Percentiles rank a stretch among this genome's conserved stretches.
Conservation (phyloP, 1,284 basidiomycete species). For the Trametes polyzona region DNA sequence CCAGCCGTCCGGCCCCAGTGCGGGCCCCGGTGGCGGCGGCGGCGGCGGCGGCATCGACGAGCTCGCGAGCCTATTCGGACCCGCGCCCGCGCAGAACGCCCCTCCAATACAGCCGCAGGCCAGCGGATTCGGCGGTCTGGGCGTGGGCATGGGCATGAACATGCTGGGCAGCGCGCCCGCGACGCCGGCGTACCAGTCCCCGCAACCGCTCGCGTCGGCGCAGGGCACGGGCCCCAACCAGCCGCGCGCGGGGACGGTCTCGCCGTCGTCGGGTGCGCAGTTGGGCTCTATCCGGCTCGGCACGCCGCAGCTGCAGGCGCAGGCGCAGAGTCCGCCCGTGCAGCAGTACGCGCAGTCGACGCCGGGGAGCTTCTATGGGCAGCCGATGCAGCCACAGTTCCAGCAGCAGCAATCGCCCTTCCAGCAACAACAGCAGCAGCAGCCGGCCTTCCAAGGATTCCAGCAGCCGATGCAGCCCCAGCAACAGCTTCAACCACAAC, state of each 20-base stretch:
- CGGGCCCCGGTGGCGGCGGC: too few relatives aligned
- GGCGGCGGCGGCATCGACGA: constrained; percentile 46
- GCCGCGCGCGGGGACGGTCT: constrained; percentile 22
- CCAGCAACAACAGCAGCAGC: constrained; percentile 24
- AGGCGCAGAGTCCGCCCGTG: constrained; percentile 12
- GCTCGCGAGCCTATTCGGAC: constrained; percentile 51
- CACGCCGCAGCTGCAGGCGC: constrained; percentile 32
- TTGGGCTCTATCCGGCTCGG: constrained; percentile 33
- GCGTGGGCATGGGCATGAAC: constrained; percentile 17
- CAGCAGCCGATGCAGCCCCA: constrained; percentile 11
- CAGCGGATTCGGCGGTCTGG: too few relatives aligned
- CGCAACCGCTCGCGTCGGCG: constrained; percentile 3
- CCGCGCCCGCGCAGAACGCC: constrained; percentile 15
- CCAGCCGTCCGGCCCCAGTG: constrained; percentile 19
- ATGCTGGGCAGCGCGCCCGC: constrained; percentile 11
- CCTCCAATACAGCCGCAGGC: constrained; percentile 11
- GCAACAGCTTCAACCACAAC: constrained; percentile 18
- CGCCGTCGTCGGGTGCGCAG: constrained; percentile 20
- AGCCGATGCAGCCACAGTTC: constrained; percentile 27
- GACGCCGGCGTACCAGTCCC: constrained; percentile 14
- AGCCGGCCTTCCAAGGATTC: constrained; percentile 5
- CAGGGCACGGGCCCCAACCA: not conserved
- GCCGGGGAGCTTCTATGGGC: constrained; percentile 24
- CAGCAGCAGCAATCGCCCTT: constrained; percentile 23
- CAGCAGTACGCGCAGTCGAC: constrained; percentile 23